phyloP scores from a whole-genome alignment of 345 rosid genomes.

The Geranium rotundifolium region DNA sequence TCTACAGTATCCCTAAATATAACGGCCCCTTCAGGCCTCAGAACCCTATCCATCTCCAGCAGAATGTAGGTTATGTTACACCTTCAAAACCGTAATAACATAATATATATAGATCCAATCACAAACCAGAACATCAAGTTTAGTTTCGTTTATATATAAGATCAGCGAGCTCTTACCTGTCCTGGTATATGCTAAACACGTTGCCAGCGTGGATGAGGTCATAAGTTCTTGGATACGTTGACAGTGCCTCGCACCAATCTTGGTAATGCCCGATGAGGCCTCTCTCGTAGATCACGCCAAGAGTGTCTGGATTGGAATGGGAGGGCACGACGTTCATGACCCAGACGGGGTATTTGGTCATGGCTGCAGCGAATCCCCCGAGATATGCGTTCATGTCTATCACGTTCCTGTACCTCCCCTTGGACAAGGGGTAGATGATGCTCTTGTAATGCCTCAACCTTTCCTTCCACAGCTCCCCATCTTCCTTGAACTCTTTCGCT shows the following conservation, averaged over 20 bases:
- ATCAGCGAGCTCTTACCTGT: conserved; percentile 36
- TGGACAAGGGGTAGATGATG: conserved; percentile 35
- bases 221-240: conserved; percentile 94
- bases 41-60: conserved; percentile 91
- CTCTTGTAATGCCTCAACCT: conserved; percentile 56
- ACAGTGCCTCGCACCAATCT: conserved; percentile 97
- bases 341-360: conserved; percentile 71
- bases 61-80: conserved; percentile 34
- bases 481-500: conserved; percentile 53
- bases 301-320: conserved; percentile 56
- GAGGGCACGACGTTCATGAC: conserved; percentile 87
- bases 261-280: conserved; percentile 84
- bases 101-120: not conserved
- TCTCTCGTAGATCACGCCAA: conserved; percentile 71
- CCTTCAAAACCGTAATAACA: not conserved
- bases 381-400: conserved; percentile 32
- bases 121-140: not conserved
- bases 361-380: conserved; percentile 80
- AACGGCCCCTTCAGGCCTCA: conserved; percentile 94
- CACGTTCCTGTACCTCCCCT: conserved; percentile 61
- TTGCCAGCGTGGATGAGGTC: conserved; percentile 86
- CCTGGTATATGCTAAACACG: conserved; percentile 67
- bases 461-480: conserved; percentile 71
- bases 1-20: conserved; percentile 90
- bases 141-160: not conserved